A percentile compares a stretch with the other conserved stretches of the same genome.
These are phyloP conservation scores for Penicillium sp. DNA, from an alignment of 2,329 filamentous ascomycete species.

Conservation along the genomic window DNA sequence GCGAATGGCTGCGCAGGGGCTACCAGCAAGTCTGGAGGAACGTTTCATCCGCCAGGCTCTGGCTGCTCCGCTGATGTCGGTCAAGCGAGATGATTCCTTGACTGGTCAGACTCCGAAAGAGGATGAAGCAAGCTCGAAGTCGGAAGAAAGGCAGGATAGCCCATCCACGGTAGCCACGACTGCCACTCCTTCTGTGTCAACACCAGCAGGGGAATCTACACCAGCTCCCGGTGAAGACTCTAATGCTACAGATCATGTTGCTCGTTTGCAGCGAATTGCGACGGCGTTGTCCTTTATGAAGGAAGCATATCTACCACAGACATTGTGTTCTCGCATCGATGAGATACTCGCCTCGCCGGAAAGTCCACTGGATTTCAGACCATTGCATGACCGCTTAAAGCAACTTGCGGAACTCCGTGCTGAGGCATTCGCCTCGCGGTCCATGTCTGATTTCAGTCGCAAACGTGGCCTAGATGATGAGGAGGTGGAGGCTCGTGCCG, in stretches of 20 bases:
- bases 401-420: constrained; percentile 62
- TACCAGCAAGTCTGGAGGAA: constrained; percentile 80
- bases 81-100: constrained; percentile 54
- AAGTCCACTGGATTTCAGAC: constrained; percentile 60
- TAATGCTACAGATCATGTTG: constrained; percentile 33
- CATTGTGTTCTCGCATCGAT: constrained; percentile 37
- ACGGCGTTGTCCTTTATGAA: constrained; percentile 48
- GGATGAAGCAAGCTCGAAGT: constrained; percentile 22
- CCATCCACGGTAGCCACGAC: constrained; percentile 32
- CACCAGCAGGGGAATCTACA: constrained; percentile 38
- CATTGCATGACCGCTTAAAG: constrained; percentile 65
- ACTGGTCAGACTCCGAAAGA: constrained; percentile 24
- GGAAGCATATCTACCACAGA: constrained; percentile 45
- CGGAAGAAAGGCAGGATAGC: constrained; percentile 27
- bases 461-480: constrained; percentile 43
- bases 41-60: constrained; percentile 72
- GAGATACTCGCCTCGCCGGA: constrained; percentile 35
- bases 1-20: constrained; percentile 56
- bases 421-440: constrained; percentile 65
- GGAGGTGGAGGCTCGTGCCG: constrained; percentile 51
- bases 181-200: constrained; percentile 34
- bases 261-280: constrained; percentile 46
- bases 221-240: constrained; percentile 31
- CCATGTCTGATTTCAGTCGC: constrained; percentile 44
- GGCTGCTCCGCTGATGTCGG: constrained; percentile 67